These are phyloP conservation scores for Hordeum pubiflorum DNA, from an alignment of 202 grass and related monocot species.

Conservation along the genomic window DNA sequence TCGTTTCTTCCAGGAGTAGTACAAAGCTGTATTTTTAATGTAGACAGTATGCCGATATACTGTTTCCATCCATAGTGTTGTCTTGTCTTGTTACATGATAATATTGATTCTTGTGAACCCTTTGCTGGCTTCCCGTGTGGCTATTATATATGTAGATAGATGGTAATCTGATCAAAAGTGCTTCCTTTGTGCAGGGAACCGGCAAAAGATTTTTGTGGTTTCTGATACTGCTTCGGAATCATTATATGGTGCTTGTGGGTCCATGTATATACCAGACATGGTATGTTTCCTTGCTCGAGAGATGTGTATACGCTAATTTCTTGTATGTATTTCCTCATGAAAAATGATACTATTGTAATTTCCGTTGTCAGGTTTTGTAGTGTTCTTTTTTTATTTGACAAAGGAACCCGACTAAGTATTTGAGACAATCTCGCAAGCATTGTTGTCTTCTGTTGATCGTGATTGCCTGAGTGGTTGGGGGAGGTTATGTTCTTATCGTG, in stretches of 20 bases:
- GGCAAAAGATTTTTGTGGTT: conserved; percentile 87
- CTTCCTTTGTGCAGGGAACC: conserved; percentile 59
- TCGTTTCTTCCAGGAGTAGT: not conserved
- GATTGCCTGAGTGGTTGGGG: conserved; percentile 83
- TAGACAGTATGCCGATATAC: not conserved
- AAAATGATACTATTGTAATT: not conserved
- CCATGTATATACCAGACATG: conserved; percentile 93
- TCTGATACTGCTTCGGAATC: conserved; percentile 69
- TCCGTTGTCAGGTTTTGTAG: not conserved
- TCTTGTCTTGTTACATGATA: not conserved
- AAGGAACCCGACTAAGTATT: conserved; percentile 88
- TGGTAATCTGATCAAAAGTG: conserved; percentile 8
- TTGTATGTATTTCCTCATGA: not conserved
- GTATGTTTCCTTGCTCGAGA: conserved; percentile 34
- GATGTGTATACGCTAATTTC: not conserved
- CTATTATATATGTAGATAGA: not conserved
- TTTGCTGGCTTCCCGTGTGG: not conserved
- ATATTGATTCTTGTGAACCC: not conserved
- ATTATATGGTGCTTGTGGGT: conserved; percentile 84
- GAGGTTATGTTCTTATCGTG: conserved; percentile 72
- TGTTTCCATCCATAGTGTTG: not conserved
- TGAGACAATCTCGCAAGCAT: conserved; percentile 79
- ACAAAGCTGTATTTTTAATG: not conserved
- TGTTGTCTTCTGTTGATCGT: conserved; percentile 63
- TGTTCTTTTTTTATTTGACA: conserved; percentile 26